A percentile compares a stretch with the other conserved stretches of the same genome.
Evolutionary conservation across 768 basidiomycete species (phyloP).

Genomic region (Omphalotus guepiniiformis): DNA sequence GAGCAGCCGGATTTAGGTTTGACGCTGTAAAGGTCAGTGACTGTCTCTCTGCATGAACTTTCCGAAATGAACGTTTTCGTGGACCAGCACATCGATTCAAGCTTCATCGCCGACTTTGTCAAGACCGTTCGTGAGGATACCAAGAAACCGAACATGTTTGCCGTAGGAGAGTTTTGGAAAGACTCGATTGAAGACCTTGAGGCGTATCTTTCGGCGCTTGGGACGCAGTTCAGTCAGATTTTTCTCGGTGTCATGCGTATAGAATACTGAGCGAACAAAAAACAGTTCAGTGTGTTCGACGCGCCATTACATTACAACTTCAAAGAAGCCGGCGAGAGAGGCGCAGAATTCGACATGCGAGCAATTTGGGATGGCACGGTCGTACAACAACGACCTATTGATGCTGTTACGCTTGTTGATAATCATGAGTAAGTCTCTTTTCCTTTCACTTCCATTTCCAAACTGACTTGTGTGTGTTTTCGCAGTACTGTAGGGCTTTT

Average conservation of each 20-base stretch:
- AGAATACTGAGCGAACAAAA: not conserved
- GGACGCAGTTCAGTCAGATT: slow-evolving; percentile 20
- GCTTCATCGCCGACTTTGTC: slow-evolving; percentile 28
- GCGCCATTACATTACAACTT: slow-evolving; percentile 64
- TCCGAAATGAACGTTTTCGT: not conserved
- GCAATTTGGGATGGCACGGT: slow-evolving; percentile 54
- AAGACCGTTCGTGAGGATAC: slow-evolving; percentile 32
- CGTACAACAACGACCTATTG: slow-evolving; percentile 50
- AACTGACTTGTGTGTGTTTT: not conserved
- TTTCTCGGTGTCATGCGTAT: not conserved
- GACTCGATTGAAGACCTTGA: slow-evolving; percentile 25
- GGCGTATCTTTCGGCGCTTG: slow-evolving; percentile 17
- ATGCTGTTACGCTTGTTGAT: slow-evolving; percentile 67
- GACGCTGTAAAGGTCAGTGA: slow-evolving; percentile 34
- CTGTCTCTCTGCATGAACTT: not conserved
- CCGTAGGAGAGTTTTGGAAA: slow-evolving; percentile 44
- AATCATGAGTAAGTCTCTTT: slow-evolving; percentile 52
- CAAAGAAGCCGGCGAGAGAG: slow-evolving; percentile 52
- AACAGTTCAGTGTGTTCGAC: slow-evolving; percentile 61
- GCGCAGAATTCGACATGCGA: slow-evolving; percentile 54
- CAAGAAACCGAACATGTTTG: slow-evolving; percentile 32
- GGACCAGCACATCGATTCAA: slow-evolving; percentile 27
- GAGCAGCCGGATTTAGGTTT: slow-evolving; percentile 28
- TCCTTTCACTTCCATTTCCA: not conserved
- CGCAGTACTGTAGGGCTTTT: slow-evolving; percentile 31